Conservation (phyloP, 805 yeast genomes). For the Cyberlindnera petersonii region DNA sequence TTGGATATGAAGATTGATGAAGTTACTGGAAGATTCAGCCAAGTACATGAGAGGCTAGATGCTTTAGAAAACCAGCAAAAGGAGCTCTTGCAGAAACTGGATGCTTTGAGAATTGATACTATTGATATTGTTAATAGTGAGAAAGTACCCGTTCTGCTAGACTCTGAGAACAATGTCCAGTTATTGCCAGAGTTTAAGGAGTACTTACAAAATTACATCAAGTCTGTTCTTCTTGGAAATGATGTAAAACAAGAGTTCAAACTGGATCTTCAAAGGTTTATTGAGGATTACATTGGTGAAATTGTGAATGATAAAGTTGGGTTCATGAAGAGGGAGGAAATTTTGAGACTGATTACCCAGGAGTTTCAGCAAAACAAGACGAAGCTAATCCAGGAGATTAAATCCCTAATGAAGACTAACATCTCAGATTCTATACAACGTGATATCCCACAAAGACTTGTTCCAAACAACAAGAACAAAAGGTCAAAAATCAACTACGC, state of each 20-base stretch:
- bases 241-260: constrained; percentile 8
- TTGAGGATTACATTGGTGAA: constrained; percentile 19
- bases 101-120: constrained; percentile 11
- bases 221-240: constrained; percentile 5
- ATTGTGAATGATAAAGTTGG: constrained; percentile 18
- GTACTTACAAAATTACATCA: constrained; percentile 15
- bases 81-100: constrained; percentile 10
- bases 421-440: neutral
- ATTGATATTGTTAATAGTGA: constrained; percentile 1
- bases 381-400: constrained; percentile 22
- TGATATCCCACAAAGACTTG: constrained; percentile 9
- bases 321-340: constrained; percentile 23
- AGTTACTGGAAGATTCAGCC: constrained; percentile 9
- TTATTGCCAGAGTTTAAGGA: constrained; percentile 24
- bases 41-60: constrained; percentile 11
- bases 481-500: constrained; percentile 11
- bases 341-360: constrained; percentile 17
- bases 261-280: constrained; percentile 15
- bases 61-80: constrained; percentile 8
- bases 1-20: constrained; percentile 21
- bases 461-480: neutral
- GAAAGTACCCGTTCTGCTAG: constrained; percentile 21
- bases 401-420: constrained; percentile 5
- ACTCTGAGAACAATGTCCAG: constrained; percentile 16
- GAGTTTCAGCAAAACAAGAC: constrained; percentile 25